Conservation (phyloP, 495 filamentous ascomycete species). For the Bryoglossum gracile region DNA sequence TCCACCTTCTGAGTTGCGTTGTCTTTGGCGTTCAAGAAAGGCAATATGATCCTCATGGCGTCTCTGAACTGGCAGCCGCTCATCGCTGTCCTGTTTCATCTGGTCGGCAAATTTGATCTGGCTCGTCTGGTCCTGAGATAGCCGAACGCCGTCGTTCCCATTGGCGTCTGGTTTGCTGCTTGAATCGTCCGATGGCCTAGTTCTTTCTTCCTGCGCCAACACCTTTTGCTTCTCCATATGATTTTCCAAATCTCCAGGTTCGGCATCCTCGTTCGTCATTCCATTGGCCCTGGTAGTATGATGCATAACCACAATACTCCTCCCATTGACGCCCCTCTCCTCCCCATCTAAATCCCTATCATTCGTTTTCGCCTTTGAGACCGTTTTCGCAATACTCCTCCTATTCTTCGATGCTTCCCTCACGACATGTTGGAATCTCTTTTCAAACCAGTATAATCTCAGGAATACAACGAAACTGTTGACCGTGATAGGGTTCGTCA, state of each 20-base stretch:
- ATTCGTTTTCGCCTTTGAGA: conserved; percentile 41
- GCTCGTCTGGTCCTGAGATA: neutral
- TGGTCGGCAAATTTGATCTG: conserved; percentile 57
- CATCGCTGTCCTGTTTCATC: conserved; percentile 36
- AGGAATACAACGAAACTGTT: conserved; percentile 82
- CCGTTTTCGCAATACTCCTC: conserved; percentile 42
- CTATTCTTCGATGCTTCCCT: conserved; percentile 37
- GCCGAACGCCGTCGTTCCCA: neutral
- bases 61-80: conserved; percentile 44
- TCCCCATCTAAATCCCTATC: conserved; percentile 38
- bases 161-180: conserved; percentile 1
- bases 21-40: conserved; percentile 77
- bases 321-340: conserved; percentile 63
- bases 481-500: conserved; percentile 87
- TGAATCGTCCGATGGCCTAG: conserved; percentile 9
- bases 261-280: conserved; percentile 15
- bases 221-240: conserved; percentile 4
- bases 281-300: conserved; percentile 29
- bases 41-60: conserved; percentile 74
- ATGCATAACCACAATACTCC: conserved; percentile 69
- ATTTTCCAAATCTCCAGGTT: conserved; percentile 2
- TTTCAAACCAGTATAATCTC: conserved; percentile 96
- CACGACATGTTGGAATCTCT: conserved; percentile 76
- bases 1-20: conserved; percentile 65
- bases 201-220: conserved; percentile 20